phyloP scores from a whole-genome alignment of 768 basidiomycete genomes.

The Chiua virens region DNA sequence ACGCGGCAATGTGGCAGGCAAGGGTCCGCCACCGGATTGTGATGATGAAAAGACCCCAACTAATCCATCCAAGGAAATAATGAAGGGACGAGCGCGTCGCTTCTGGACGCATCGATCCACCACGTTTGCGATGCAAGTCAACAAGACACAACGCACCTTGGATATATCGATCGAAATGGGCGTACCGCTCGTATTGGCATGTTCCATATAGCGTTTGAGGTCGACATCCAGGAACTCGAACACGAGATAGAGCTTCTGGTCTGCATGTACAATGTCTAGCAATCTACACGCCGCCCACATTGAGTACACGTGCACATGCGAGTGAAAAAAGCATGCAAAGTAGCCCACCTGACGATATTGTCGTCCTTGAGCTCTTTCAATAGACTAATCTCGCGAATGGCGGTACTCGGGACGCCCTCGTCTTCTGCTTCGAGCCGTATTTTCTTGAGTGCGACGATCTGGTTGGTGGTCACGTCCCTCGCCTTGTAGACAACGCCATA shows the following conservation, averaged over 20 bases:
- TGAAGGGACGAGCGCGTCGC: neutral
- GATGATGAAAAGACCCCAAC: neutral
- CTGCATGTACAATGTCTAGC: conserved; percentile 94
- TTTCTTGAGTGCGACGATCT: conserved; percentile 97
- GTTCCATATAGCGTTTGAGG: conserved; percentile 96
- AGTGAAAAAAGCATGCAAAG: neutral
- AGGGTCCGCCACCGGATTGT: neutral
- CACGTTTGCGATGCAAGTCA: neutral
- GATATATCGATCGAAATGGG: conserved; percentile 73
- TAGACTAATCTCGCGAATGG: conserved; percentile 96
- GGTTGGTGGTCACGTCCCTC: conserved; percentile 71
- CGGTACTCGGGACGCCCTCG: conserved; percentile 97
- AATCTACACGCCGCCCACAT: conserved; percentile 49
- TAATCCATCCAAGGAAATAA: conserved; percentile 11
- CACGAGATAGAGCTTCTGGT: conserved; percentile 96
- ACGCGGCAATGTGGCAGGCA: neutral
- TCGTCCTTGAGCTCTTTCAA: conserved; percentile 96
- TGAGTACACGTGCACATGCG: conserved; percentile 7
- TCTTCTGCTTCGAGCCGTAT: conserved; percentile 98
- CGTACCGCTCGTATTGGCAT: conserved; percentile 65
- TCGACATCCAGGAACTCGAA: conserved; percentile 98
- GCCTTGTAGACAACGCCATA: conserved; percentile 99
- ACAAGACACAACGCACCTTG: conserved; percentile 61
- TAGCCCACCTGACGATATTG: conserved; percentile 81
- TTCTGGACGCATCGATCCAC: conserved; percentile 27